Base-by-base conservation (phyloP, 2,329 filamentous ascomycete genomes). In the Penicillium sp. region DNA sequence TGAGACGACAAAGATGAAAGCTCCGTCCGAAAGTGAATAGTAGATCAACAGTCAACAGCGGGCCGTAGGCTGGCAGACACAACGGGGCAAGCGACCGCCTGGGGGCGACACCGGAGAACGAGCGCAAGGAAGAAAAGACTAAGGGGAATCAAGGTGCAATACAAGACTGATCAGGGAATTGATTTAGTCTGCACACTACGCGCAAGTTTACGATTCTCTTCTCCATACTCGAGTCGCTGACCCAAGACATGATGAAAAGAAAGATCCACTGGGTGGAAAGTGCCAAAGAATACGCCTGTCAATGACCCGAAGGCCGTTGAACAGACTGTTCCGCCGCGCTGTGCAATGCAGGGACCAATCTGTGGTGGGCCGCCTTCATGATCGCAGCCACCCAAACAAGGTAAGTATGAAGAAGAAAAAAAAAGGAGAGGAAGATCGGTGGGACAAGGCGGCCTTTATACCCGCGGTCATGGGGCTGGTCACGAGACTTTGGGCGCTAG, bases 281-380 rank as follows among this genome's bases (percentile, higher is more conserved):
- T 69, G 67, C 67, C 68, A 71, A 71, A 70, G 66, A 70, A 70
- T 70, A 61, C 68, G 68, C 68, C 66, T 69, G 66, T 69, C 68
- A 69, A 69, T 67, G 67, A 69, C 66, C 68, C 66, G 65, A 68
- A 78, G 65, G 70, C 74, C 74, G 71, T 75, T 78, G 74, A 74
- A 76, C 70, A 67, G 58, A 71, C 61, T 67, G 76, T 71, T 75
- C 75, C 77, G 65, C 79, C 78, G 73, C 78, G 78, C 63, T 81
- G 79, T 82, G 79, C 79, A 81, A 82, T 81, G 79, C 75, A 81
- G 79, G 77, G 73, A 74, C 77, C 72, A 69, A 69, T 70, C 66
- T 66, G 72, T 75, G 71, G 72, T 71, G 65, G 65, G 64, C 68
- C 72, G 69, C 68, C 68, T 75, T 76, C 59, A 63, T 78, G 75